Evolutionary conservation across 306 rosid genomes (phyloP).

Genomic region (Pterocarpus santalinus): DNA sequence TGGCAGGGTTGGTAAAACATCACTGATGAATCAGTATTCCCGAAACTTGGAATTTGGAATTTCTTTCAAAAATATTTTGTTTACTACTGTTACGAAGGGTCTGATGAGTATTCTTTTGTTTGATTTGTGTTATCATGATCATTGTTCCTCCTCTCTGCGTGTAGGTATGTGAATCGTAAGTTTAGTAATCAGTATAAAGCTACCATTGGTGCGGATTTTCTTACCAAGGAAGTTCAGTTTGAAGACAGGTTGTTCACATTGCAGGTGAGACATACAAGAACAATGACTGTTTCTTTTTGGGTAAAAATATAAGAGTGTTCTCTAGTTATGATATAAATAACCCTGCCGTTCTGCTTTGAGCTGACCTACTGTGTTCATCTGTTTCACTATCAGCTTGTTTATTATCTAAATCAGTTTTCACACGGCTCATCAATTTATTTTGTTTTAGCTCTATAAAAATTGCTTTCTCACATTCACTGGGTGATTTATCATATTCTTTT

Average conservation of each 20-base stretch:
- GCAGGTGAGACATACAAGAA: conserved; percentile 69
- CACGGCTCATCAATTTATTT: neutral
- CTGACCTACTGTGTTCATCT: conserved; percentile 19
- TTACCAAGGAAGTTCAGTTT: conserved; percentile 98
- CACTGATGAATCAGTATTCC: conserved; percentile 94
- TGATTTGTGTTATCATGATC: conserved; percentile 36
- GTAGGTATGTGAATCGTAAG: conserved; percentile 97
- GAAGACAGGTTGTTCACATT: conserved; percentile 97
- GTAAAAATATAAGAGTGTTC: too few relatives aligned
- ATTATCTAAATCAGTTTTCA: conserved; percentile 18
- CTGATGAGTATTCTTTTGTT: conserved; percentile 3
- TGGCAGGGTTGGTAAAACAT: conserved; percentile 98
- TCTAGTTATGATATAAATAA: neutral
- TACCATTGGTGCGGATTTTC: conserved; percentile 98
- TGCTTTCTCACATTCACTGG: neutral
- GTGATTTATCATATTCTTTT: neutral
- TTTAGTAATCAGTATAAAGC: conserved; percentile 99
- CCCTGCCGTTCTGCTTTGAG: neutral
- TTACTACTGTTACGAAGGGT: conserved; percentile 3
- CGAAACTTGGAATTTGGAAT: conserved; percentile 35
- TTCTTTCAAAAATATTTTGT: neutral
- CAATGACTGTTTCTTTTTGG: neutral
- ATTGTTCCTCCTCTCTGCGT: conserved; percentile 25
- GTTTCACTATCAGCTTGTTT: conserved; percentile 13
- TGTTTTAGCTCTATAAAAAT: neutral